These are phyloP conservation scores for Colletotrichum lindemuthianum DNA, from an alignment of 2,329 filamentous ascomycete species.

Conservation along the genomic window DNA sequence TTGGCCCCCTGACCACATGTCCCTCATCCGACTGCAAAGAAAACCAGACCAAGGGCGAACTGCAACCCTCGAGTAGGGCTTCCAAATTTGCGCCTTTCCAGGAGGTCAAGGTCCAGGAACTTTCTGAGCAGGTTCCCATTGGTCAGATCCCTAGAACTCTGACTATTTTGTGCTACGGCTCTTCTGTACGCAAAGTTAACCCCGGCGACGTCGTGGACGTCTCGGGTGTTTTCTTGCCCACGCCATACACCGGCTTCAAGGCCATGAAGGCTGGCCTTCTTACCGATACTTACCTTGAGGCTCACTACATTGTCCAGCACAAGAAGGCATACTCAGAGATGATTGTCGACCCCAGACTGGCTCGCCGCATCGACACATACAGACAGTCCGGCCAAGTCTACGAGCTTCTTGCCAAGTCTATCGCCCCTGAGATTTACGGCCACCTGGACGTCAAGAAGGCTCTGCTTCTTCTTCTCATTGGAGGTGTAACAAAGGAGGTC, in stretches of 20 bases:
- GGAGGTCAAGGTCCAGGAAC: slow-evolving; percentile 97
- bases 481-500: slow-evolving; percentile 95
- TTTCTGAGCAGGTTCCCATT: slow-evolving; percentile 98
- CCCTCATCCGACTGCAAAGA: slow-evolving; percentile 88
- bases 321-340: slow-evolving; percentile 98
- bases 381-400: slow-evolving; percentile 91
- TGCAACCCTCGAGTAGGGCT: slow-evolving; percentile 93
- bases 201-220: slow-evolving; percentile 95
- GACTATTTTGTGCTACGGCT: slow-evolving; percentile 90
- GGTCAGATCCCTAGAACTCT: slow-evolving; percentile 95
- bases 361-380: slow-evolving; percentile 86
- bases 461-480: slow-evolving; percentile 91
- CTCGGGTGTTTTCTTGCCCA: slow-evolving; percentile 94
- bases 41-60: slow-evolving; percentile 92
- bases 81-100: slow-evolving; percentile 98
- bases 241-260: slow-evolving; percentile 98
- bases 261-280: slow-evolving; percentile 96
- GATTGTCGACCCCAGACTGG: slow-evolving; percentile 80
- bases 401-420: slow-evolving; percentile 93
- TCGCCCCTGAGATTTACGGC: slow-evolving; percentile 96
- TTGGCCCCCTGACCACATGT: slow-evolving; percentile 86
- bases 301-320: slow-evolving; percentile 92
- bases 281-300: slow-evolving; percentile 96
- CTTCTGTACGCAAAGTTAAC: slow-evolving; percentile 85
- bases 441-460: slow-evolving; percentile 99